Conservation (phyloP, 2,329 filamentous ascomycete species). For the Drechslerella coelobrocha region DNA sequence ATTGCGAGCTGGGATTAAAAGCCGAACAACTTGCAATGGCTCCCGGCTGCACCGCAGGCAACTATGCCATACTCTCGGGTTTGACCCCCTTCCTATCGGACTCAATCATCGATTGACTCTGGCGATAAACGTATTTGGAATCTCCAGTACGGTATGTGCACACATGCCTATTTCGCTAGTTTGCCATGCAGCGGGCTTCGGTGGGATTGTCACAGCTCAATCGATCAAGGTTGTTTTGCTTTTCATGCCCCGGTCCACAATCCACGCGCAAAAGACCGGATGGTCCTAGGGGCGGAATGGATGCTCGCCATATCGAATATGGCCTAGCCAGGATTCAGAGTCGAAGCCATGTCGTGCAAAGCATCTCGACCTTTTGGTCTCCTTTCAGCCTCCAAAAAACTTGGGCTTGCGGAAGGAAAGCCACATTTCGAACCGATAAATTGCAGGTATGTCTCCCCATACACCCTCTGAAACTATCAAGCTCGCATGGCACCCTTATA, state of each 20-base stretch:
- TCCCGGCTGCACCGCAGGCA: slow-evolving; percentile 2
- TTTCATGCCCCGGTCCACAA: slow-evolving; percentile 31
- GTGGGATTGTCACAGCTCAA: slow-evolving; percentile 44
- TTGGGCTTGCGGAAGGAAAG: slow-evolving; percentile 42
- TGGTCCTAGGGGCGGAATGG: slow-evolving; percentile 46
- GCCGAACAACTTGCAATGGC: slow-evolving; percentile 12
- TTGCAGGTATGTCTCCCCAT: slow-evolving; percentile 47
- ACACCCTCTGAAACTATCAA: slow-evolving; percentile 50
- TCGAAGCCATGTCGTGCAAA: slow-evolving; percentile 39
- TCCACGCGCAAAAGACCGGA: slow-evolving; percentile 50
- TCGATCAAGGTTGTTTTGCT: slow-evolving; percentile 25
- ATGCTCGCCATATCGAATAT: slow-evolving; percentile 26
- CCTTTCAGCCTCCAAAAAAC: slow-evolving; percentile 48
- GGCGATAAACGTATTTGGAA: slow-evolving; percentile 49
- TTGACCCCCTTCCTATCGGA: slow-evolving; percentile 16
- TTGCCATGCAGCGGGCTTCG: slow-evolving; percentile 36
- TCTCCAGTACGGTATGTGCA: slow-evolving; percentile 32
- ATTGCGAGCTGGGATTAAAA: neutral
- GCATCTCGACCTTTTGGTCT: slow-evolving; percentile 42
- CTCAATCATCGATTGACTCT: slow-evolving; percentile 39
- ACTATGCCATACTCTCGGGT: slow-evolving; percentile 26
- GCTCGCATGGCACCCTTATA: slow-evolving; percentile 46
- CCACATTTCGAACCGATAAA: slow-evolving; percentile 51
- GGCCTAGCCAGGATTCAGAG: slow-evolving; percentile 28
- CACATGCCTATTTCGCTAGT: slow-evolving; percentile 50